Percentiles rank a stretch among this genome's conserved stretches.
Evolutionary conservation across 2,329 filamentous ascomycete genomes (phyloP).

Genomic region (Alternaria sp.): DNA sequence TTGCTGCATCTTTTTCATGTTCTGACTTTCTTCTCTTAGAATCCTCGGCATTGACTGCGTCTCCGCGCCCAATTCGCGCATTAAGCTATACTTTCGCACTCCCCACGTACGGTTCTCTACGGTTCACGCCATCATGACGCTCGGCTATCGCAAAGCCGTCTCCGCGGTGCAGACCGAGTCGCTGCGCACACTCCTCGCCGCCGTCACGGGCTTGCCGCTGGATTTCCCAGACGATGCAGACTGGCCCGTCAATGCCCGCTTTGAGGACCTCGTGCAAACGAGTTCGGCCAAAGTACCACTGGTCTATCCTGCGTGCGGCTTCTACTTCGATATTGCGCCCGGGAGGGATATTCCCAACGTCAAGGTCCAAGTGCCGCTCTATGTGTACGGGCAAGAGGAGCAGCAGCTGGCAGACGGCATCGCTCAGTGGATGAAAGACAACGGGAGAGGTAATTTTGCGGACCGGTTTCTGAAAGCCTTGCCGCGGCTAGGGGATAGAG

Average conservation of each 20-base stretch:
- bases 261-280: neutral
- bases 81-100: slow-evolving; percentile 25
- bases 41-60: slow-evolving; percentile 17
- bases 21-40: neutral
- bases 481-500: neutral
- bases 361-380: slow-evolving; percentile 31
- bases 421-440: slow-evolving; percentile 16
- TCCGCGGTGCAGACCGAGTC: slow-evolving; percentile 16
- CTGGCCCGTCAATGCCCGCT: slow-evolving; percentile 14
- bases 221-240: slow-evolving; percentile 30
- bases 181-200: slow-evolving; percentile 19
- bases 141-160: slow-evolving; percentile 19
- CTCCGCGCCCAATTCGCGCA: slow-evolving; percentile 15
- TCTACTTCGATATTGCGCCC: slow-evolving; percentile 37
- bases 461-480: neutral
- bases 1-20: neutral
- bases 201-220: slow-evolving; percentile 9
- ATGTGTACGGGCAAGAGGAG: slow-evolving; percentile 30
- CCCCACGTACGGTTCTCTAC: slow-evolving; percentile 27
- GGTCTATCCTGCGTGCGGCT: slow-evolving; percentile 19
- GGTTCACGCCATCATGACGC: slow-evolving; percentile 36
- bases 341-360: slow-evolving; percentile 25
- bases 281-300: slow-evolving; percentile 19
- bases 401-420: slow-evolving; percentile 4
- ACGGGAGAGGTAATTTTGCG: neutral